Percentiles rank a stretch among this genome's conserved stretches.
phyloP scores from a whole-genome alignment of 805 yeast species.

The Yarrowia bubula region DNA sequence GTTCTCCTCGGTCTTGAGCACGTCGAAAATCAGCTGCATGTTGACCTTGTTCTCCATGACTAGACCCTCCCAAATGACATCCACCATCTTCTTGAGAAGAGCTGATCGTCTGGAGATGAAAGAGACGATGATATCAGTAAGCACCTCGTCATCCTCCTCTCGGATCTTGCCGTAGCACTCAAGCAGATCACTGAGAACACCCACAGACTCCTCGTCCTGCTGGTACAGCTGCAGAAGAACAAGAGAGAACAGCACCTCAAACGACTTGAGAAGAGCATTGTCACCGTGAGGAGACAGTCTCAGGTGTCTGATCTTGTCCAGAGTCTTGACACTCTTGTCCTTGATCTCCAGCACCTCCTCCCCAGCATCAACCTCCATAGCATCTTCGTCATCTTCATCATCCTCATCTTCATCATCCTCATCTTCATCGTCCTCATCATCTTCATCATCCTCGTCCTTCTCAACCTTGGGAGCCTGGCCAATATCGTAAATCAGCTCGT shows the following conservation, averaged over 20 bases:
- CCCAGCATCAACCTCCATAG: constrained; percentile 21
- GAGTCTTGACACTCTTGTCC: constrained; percentile 48
- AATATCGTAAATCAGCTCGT: constrained; percentile 38
- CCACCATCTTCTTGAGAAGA: constrained; percentile 56
- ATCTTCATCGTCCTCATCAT: constrained; percentile 21
- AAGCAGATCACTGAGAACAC: constrained; percentile 69
- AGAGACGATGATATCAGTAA: constrained; percentile 59
- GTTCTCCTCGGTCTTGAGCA: constrained; percentile 67
- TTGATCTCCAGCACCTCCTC: constrained; percentile 49
- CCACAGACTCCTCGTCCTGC: constrained; percentile 70
- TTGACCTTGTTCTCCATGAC: constrained; percentile 45
- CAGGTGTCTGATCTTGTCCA: constrained; percentile 46
- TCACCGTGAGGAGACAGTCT: constrained; percentile 41
- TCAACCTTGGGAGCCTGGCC: constrained; percentile 31
- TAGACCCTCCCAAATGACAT: constrained; percentile 57
- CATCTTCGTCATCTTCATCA: constrained; percentile 17
- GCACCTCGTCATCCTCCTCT: constrained; percentile 42
- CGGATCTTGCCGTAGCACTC: constrained; percentile 51
- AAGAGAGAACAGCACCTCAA: constrained; percentile 76
- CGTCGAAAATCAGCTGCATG: constrained; percentile 51
- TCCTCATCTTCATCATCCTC: constrained; percentile 16
- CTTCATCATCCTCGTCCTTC: not conserved
- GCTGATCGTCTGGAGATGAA: constrained; percentile 57
- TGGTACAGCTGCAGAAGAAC: constrained; percentile 71
- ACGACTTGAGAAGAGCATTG: constrained; percentile 53